Evolutionary conservation across 768 basidiomycete species (phyloP), one percentile per base, ranked within the genome.

Genomic region (Termitomyces sp.): DNA sequence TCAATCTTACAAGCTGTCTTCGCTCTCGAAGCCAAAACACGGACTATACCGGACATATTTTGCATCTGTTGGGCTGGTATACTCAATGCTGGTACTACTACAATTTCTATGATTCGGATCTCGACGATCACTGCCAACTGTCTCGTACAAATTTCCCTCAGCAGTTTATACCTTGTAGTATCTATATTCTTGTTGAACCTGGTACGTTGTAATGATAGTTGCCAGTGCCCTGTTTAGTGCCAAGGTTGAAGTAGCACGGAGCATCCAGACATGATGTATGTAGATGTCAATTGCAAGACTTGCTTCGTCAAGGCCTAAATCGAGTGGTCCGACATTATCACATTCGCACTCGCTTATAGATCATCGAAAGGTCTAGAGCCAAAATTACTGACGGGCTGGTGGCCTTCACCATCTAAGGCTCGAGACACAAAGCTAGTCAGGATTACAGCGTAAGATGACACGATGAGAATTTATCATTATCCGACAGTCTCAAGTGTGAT

Each of bases 11-110:
- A 11, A 50, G 42, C 33, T 6, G 41, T 37, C 14, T 33, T 58
- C 19, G 26, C 48, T 40, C 46, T 51, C 14, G 40, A 57, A 23
- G 52, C 28, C 42, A 58, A 49, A 50, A 54, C 41, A 54, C 43
- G 37, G 43, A 58, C 37, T 59, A 59, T 30, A 35, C 53, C n/a
- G 53, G 28, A n/a, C 5, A 30, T 9, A 3, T 3, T 28, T 10
- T 9, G 12, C 7, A 28, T 40, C 17, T 15, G 28, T 23, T 31
- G 15, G 23, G 40, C 1, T 47, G 23, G 23, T 23, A 23, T 23
- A 23, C 23, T 23, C 23, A n/a, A n/a, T n/a, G n/a, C n/a, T n/a
- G n/a, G n/a, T n/a, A n/a, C n/a, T n/a, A n/a, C n/a, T 54, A 54
- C 9, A 45, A 54, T 19, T 3, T 33, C 5, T 54, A 46, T 33